Evolutionary conservation across 192 early-diverging fungal genomes (phyloP), one percentile per base, ranked within the genome.

Genomic region (Linnemannia elongata): DNA sequence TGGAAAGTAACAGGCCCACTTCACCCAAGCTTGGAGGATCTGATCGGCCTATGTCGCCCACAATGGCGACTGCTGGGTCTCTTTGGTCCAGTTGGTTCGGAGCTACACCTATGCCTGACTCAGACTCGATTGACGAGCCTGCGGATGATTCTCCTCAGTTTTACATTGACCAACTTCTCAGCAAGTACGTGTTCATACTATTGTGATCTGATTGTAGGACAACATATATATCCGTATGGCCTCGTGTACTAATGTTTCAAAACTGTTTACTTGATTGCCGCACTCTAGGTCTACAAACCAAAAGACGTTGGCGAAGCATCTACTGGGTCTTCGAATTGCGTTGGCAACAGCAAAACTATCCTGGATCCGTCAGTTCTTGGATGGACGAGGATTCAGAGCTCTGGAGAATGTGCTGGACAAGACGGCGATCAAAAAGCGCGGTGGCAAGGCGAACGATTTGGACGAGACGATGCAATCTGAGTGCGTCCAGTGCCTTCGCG

Each of bases 361-460:
- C 8, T 93, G 92, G 92, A 91, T 91, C 22, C 82, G 89, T 18
- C 80, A 88, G 70, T 93, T 93, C 76, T 73, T 93, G 39, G 82
- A 88, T 38, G 49, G 72, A 30, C 63, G 84, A 27, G 92, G 92
- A n/a, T 87, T 93, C n/a, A 49, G 80, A 55, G 91, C 90, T 13
- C 49, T 93, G 49, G 92, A 92, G 69, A 79, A 24, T 66, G 88
- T 92, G 2, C 49, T 93, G 24, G 90, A 93, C 13, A 90, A 86
- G 49, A 87, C 81, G 9, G 54, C 80, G 8, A 81, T 85, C 49
- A 82, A 88, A 75, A 88, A 89, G 77, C 88, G 88, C 71, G 81
- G 87, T n/a, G 86, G 77, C 33, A 80, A 80, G 35, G 54, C 77
- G 13, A 76, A 77, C 36, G 92, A 91, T 27, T 75, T 83, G 24